Evolutionary conservation across 257 asterid species (phyloP).

Genomic region (Scutellaria baicalensis): DNA sequence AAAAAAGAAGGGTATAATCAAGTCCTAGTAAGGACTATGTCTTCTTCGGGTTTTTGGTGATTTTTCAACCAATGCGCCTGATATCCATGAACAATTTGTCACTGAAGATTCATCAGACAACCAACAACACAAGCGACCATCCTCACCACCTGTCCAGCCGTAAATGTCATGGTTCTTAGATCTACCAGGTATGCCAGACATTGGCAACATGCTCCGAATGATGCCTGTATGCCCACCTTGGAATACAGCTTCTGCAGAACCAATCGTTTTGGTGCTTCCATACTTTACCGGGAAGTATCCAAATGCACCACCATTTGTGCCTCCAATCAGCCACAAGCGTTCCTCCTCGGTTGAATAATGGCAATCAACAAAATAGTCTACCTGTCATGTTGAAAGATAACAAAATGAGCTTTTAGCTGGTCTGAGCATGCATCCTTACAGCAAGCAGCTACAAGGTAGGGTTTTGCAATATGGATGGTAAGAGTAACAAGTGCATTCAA

Average conservation of each 20-base stretch:
- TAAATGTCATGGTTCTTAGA: conserved; percentile 36
- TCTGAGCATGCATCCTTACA: background rate
- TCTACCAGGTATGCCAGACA: conserved; percentile 35
- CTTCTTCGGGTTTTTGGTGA: conserved; percentile 32
- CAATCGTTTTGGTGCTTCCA: conserved; percentile 27
- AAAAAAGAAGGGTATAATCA: background rate
- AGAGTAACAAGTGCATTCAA: too few species aligned
- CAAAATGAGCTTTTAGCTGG: background rate
- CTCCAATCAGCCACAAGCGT: conserved; percentile 71
- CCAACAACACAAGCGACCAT: conserved; percentile 94
- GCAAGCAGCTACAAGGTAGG: background rate
- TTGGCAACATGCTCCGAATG: conserved; percentile 62
- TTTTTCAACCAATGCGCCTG: conserved; percentile 48
- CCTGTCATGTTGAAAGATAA: conserved; percentile 25
- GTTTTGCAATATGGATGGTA: too few species aligned
- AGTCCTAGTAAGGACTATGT: conserved; percentile 55
- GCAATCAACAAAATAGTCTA: conserved; percentile 84
- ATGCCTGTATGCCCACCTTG: conserved; percentile 78
- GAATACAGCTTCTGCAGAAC: conserved; percentile 69
- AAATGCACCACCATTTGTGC: conserved; percentile 64
- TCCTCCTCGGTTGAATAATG: conserved; percentile 73
- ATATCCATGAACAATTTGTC: conserved; percentile 51
- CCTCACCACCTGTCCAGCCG: conserved; percentile 97
- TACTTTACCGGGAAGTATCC: conserved; percentile 70
- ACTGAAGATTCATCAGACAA: conserved; percentile 36